phyloP scores from a whole-genome alignment of 2,329 filamentous ascomycete species.

The Neofusicoccum ribis region DNA sequence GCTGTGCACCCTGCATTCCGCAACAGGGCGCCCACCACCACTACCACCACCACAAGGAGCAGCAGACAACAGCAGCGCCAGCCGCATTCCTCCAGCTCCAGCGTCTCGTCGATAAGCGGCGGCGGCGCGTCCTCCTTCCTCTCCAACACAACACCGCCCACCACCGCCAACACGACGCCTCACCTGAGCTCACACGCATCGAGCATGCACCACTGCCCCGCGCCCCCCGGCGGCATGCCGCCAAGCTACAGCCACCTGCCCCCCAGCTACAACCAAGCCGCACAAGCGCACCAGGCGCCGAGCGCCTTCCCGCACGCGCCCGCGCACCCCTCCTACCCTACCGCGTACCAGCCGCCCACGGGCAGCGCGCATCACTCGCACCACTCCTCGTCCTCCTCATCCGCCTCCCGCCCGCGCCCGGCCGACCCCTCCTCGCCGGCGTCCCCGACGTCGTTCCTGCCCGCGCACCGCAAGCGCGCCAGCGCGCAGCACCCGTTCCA shows the following conservation, averaged over 20 bases:
- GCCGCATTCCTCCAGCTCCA: background rate
- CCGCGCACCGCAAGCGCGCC: background rate
- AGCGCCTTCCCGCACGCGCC: background rate
- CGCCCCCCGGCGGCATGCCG: background rate
- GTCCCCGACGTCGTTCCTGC: background rate
- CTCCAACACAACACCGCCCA: background rate
- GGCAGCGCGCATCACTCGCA: background rate
- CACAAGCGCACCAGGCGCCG: background rate
- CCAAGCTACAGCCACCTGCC: background rate
- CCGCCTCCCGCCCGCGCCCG: background rate
- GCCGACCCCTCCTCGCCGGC: background rate
- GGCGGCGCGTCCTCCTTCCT: background rate
- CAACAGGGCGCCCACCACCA: background rate
- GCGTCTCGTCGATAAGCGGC: background rate
- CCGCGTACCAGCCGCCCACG: background rate
- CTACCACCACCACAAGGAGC: background rate
- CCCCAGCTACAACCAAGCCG: background rate
- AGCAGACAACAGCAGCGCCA: background rate
- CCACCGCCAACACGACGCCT: background rate
- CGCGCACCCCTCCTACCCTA: background rate
- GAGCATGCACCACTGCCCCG: background rate
- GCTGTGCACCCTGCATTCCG: constrained; percentile 9
- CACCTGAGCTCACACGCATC: background rate
- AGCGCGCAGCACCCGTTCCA: constrained; percentile 34
- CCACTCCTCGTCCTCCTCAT: background rate